Conservation (phyloP, 2,329 filamentous ascomycete genomes). For the Orbilia blumenaviensis region DNA sequence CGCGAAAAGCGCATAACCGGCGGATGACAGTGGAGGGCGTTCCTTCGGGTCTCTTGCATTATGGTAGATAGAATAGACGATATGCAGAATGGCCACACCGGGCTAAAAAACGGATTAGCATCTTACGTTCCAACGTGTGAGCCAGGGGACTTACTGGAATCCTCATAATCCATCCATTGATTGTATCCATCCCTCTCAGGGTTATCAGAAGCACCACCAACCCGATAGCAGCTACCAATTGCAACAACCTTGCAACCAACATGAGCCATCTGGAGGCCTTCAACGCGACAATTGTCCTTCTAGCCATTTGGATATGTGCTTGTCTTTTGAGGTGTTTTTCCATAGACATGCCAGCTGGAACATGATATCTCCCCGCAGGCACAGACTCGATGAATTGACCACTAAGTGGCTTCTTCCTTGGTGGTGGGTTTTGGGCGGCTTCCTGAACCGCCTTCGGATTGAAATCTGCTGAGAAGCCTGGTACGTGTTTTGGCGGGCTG, state of each 20-base stretch:
- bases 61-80: slow-evolving; percentile 82
- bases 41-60: slow-evolving; percentile 74
- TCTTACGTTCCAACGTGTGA: too few species aligned
- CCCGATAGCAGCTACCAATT: slow-evolving; percentile 75
- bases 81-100: slow-evolving; percentile 76
- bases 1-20: slow-evolving; percentile 89
- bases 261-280: slow-evolving; percentile 64
- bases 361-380: slow-evolving; percentile 33
- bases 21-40: slow-evolving; percentile 79
- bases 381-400: slow-evolving; percentile 48
- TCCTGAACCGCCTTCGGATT: slow-evolving; percentile 50
- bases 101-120: slow-evolving; percentile 68
- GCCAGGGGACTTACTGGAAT: slow-evolving; percentile 73
- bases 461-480: slow-evolving; percentile 36
- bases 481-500: slow-evolving; percentile 4
- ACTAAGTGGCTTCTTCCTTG: slow-evolving; percentile 15
- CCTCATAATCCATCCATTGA: slow-evolving; percentile 78
- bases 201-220: slow-evolving; percentile 79
- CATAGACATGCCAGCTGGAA: slow-evolving; percentile 46
- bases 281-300: slow-evolving; percentile 23
- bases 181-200: slow-evolving; percentile 72
- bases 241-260: slow-evolving; percentile 72
- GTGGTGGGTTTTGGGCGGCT: slow-evolving; percentile 38
- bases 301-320: slow-evolving; percentile 42
- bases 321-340: slow-evolving; percentile 48